Evolutionary conservation across 2,329 filamentous ascomycete genomes (phyloP), one percentile per base, ranked within the genome.

Genomic region (Fusarium sp.): DNA sequence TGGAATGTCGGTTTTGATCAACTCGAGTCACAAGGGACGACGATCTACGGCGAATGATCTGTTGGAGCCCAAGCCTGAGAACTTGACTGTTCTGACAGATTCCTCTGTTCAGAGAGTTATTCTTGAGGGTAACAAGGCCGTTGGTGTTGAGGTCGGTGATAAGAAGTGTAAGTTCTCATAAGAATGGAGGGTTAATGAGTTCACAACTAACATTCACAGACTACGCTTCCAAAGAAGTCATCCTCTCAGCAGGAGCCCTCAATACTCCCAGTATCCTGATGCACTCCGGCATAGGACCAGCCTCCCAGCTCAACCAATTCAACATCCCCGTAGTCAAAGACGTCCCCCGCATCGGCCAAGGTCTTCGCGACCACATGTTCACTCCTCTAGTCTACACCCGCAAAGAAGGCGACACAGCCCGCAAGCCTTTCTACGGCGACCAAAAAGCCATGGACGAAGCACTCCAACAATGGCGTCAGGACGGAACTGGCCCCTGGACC

Each of bases 1-100:
- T 30, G 88, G 88, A 6, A 83, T 90, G 77, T 82, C 82, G 2
- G 76, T 85, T 45, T 72, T 82, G 18, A 83, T 86, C 66, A 85
- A 83, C 48, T 87, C 86, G 13, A 80, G 83, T n/a, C 73, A 80
- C 27, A 78, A 83, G 10, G 87, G 86, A 1, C 52, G 80, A 11
- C 79, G 87, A 20, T 83, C 82, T 0, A 89, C 86, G 0, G 83
- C 87, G 0, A 79, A 79, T 3, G 87, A 88, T 63, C 77, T 88
- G 47, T 68, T 90, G 13, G 65, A 69, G 3, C 71, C 77, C 5
- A 46, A 73, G 1, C 85, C 85, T 0, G 73, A 79, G 0, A 91
- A 90, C 63, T 75, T 74, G 16, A 74, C 69, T 9, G 34, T 74
- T 2, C 7, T 73, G 20, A 74, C 71, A 6, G 45, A 65, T 6